A percentile compares a stretch with the other conserved stretches of the same genome.
Conservation (phyloP, 2,329 filamentous ascomycete species). For the Penicillium sp. region DNA sequence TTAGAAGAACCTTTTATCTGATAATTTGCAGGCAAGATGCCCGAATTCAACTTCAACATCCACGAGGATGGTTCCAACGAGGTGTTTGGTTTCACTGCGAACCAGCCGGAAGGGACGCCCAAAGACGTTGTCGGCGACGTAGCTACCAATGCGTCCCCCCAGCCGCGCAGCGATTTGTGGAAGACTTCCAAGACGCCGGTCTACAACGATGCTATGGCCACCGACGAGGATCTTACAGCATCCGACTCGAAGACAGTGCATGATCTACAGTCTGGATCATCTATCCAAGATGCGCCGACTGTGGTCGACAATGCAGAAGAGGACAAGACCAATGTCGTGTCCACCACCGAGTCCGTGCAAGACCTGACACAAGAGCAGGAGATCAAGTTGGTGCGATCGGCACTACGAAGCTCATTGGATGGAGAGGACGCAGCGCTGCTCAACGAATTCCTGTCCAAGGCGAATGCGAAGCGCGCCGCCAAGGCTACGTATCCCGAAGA, state of each 20-base stretch:
- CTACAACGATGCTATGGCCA: slow-evolving; percentile 9
- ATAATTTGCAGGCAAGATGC: slow-evolving; percentile 18
- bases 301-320: background rate
- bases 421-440: slow-evolving; percentile 40
- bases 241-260: slow-evolving; percentile 11
- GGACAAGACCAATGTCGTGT: slow-evolving; percentile 1
- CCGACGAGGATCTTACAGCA: background rate
- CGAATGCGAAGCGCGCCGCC: slow-evolving; percentile 40
- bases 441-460: slow-evolving; percentile 40
- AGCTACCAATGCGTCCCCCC: slow-evolving; percentile 8
- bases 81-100: background rate
- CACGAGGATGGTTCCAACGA: slow-evolving; percentile 11
- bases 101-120: background rate
- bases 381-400: slow-evolving; percentile 34
- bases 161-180: slow-evolving; percentile 1
- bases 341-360: slow-evolving; percentile 18
- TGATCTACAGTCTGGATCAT: slow-evolving; percentile 8
- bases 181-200: slow-evolving; percentile 6
- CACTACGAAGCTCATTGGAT: slow-evolving; percentile 36
- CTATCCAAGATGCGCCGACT: slow-evolving; percentile 1
- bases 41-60: slow-evolving; percentile 17
- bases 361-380: slow-evolving; percentile 31
- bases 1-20: slow-evolving; percentile 1
- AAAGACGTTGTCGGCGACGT: slow-evolving; percentile 7
- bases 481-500: slow-evolving; percentile 27